Conservation (phyloP, 83 land plant species). For the Picea abies region DNA sequence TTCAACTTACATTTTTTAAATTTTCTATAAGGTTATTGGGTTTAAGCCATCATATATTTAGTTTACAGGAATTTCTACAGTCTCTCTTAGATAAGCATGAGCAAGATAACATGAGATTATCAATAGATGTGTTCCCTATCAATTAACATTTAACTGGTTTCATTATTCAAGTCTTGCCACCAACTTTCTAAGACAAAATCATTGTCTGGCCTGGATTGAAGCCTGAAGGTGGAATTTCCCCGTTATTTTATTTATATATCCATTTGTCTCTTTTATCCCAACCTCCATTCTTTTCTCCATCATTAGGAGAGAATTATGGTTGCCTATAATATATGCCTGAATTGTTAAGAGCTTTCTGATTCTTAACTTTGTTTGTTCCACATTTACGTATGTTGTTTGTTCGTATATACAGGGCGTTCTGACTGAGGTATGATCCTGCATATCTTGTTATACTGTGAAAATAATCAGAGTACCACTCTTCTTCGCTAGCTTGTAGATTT, state of each 20-base stretch:
- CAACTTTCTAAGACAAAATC: not conserved
- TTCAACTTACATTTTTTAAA: not conserved
- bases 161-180: not conserved
- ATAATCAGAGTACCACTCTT: not conserved
- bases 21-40: not conserved
- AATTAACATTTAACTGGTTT: not conserved
- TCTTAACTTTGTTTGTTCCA: too few relatives aligned
- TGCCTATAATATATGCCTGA: not conserved
- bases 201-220: too few relatives aligned
- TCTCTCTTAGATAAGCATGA: not conserved
- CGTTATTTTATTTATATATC: not conserved
- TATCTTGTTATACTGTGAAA: too few relatives aligned
- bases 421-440: not conserved
- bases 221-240: too few relatives aligned
- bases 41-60: not conserved
- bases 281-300: not conserved
- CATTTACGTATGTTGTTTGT: not conserved
- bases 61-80: not conserved
- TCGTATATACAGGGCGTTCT: not conserved
- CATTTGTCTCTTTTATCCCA: not conserved
- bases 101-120: not conserved
- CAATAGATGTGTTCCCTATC: not conserved
- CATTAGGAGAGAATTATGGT: not conserved
- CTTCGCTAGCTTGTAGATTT: not conserved
- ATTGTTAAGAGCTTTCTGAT: too few relatives aligned